These are phyloP conservation scores for Eucommia ulmoides DNA, from an alignment of 257 asterid genomes.

Conservation along the genomic window DNA sequence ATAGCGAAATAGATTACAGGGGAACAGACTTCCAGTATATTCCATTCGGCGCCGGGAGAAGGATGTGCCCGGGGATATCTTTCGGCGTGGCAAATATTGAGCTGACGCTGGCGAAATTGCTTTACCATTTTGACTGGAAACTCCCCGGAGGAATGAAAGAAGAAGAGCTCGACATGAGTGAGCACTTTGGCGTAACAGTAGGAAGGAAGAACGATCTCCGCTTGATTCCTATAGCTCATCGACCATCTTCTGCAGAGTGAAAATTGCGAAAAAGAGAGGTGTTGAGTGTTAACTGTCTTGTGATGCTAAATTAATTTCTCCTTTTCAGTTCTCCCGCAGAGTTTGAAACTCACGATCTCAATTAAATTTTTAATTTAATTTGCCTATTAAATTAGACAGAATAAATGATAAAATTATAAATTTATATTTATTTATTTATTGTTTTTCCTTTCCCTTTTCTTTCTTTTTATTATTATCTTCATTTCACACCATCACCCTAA, in stretches of 20 bases:
- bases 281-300: too few relatives aligned
- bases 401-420: too few relatives aligned
- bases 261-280: not conserved
- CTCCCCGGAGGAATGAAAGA: constrained; percentile 2
- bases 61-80: constrained; percentile 9
- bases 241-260: not conserved
- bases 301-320: too few relatives aligned
- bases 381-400: too few relatives aligned
- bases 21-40: constrained; percentile 5
- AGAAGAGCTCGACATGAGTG: constrained; percentile 9
- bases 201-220: constrained; percentile 7
- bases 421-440: too few relatives aligned
- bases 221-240: constrained; percentile 6
- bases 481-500: too few relatives aligned
- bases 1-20: constrained; percentile 1
- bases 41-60: constrained; percentile 14
- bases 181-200: not conserved
- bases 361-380: too few relatives aligned
- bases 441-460: too few relatives aligned
- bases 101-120: constrained; percentile 9
- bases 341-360: too few relatives aligned
- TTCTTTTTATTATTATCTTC: too few relatives aligned
- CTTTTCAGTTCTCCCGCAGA: too few relatives aligned
- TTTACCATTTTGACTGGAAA: constrained; percentile 13
- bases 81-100: constrained; percentile 4